Evolutionary conservation across 2,329 filamentous ascomycete species (phyloP).

Genomic region (Nemania abortiva): DNA sequence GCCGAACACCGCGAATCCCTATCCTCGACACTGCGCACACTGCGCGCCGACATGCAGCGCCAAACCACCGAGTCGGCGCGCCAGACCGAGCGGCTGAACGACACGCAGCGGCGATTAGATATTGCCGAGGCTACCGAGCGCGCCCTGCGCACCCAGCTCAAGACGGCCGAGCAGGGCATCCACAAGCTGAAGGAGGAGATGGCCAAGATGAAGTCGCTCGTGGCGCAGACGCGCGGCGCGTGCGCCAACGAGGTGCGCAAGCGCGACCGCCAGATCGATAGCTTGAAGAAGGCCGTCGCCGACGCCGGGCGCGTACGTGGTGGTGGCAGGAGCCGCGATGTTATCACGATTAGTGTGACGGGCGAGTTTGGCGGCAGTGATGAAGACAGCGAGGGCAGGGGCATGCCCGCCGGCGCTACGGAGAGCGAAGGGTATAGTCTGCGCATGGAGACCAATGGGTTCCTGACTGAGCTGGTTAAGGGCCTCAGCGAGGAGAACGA

Average conservation of each 20-base stretch:
- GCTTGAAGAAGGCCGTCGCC: slow-evolving; percentile 85
- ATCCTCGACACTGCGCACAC: slow-evolving; percentile 78
- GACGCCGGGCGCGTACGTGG: slow-evolving; percentile 75
- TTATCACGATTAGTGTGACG: slow-evolving; percentile 69
- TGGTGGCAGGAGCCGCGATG: slow-evolving; percentile 64
- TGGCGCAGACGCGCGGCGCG: slow-evolving; percentile 85
- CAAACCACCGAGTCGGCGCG: slow-evolving; percentile 76
- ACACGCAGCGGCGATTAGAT: slow-evolving; percentile 67
- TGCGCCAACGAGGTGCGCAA: slow-evolving; percentile 93
- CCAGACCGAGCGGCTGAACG: slow-evolving; percentile 65
- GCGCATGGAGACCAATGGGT: slow-evolving; percentile 89
- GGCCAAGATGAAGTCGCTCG: slow-evolving; percentile 79
- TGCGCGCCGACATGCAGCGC: slow-evolving; percentile 81
- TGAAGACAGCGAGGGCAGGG: slow-evolving; percentile 49
- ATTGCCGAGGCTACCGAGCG: slow-evolving; percentile 77
- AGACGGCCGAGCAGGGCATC: slow-evolving; percentile 78
- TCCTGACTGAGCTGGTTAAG: slow-evolving; percentile 85
- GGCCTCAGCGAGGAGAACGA: slow-evolving; percentile 94
- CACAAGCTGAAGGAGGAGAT: slow-evolving; percentile 88
- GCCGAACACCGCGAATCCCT: slow-evolving; percentile 88
- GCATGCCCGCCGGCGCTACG: slow-evolving; percentile 47
- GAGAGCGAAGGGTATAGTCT: slow-evolving; percentile 74
- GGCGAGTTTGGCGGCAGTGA: slow-evolving; percentile 70
- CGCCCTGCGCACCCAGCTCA: slow-evolving; percentile 75
- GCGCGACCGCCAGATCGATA: slow-evolving; percentile 88